phyloP scores from a whole-genome alignment of 768 basidiomycete species.

The Boletellus emodensis region DNA sequence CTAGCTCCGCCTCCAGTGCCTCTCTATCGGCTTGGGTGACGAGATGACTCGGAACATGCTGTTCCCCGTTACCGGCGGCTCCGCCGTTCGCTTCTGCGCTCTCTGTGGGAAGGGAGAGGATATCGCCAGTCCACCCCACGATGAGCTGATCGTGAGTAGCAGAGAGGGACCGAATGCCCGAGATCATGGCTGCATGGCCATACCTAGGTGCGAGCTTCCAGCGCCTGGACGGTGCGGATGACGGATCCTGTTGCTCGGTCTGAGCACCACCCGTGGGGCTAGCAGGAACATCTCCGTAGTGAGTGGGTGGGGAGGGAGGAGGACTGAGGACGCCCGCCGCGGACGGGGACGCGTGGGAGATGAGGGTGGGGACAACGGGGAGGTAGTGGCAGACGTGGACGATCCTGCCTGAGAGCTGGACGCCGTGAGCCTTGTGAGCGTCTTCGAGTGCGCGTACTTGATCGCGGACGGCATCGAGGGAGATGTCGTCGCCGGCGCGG shows the following conservation, averaged over 20 bases:
- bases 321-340: constrained; percentile 59
- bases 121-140: constrained; percentile 92
- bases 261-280: constrained; percentile 24
- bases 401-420: constrained; percentile 80
- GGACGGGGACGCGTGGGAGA: constrained; percentile 31
- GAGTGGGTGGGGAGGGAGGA: constrained; percentile 72
- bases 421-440: constrained; percentile 63
- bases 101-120: constrained; percentile 47
- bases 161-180: constrained; percentile 82
- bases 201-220: constrained; percentile 82
- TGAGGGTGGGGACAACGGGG: constrained; percentile 67
- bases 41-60: constrained; percentile 43
- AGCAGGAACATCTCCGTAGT: constrained; percentile 44
- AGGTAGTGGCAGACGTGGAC: constrained; percentile 92
- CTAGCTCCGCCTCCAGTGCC: constrained; percentile 63
- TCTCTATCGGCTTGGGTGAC: constrained; percentile 61
- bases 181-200: constrained; percentile 94
- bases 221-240: constrained; percentile 24
- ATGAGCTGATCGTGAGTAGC: constrained; percentile 86
- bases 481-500: constrained; percentile 59
- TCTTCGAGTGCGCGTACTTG: constrained; percentile 71
- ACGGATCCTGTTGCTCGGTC: constrained; percentile 2
- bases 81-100: constrained; percentile 24
- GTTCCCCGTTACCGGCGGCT: constrained; percentile 16
- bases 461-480: constrained; percentile 67